Evolutionary conservation across 2,329 filamentous ascomycete genomes (phyloP), one percentile per base, ranked within the genome.

Genomic region (Penicillium verrucosum): DNA sequence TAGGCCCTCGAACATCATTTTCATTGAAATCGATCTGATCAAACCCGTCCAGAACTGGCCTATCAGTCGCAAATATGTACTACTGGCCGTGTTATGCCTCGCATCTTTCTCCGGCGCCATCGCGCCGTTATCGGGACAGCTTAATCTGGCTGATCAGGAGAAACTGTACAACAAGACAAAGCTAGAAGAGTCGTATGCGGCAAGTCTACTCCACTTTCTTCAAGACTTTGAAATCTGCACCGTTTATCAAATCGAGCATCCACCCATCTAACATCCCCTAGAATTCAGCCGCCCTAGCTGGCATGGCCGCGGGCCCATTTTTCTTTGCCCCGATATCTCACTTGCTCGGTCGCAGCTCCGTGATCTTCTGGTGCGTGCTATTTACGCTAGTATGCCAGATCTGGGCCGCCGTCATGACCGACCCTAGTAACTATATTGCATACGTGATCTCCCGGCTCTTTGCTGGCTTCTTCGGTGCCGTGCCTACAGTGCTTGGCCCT

Each of bases 381-480:
- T 70, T 62, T n/a, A 67, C 67, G 14, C 60, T 77, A 5, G 62
- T 65, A 23, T 70, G 69, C 38, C 70, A 75, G 53, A 63, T 77
- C 32, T 78, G 75, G 75, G 70, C 66, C 0, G 71, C 73, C 2
- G 54, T 69, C 11, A 76, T 77, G 73, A 75, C 67, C 2, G 58
- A 66, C 6, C 44, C 65, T 0, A 56, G 68, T 43, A 64, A 76
- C 34, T 77, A 76, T 43, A 70, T 72, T 27, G 53, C 70, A 1
- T 77, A 71, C 46, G 65, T 75, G 25, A 68, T 75, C 1, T 75
- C 75, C 4, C 70, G 74, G 21, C 68, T 74, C n/a, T 69, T 77
- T 54, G 63, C 70, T 0, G 74, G 75, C n/a, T 69, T 77, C 58
- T 76, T 75, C 49, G 76, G 77, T 23, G 69, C 70, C 12, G 64